These are phyloP conservation scores for Cladophialophora carrionii DNA, from an alignment of 2,329 filamentous ascomycete genomes.

Conservation along the genomic window DNA sequence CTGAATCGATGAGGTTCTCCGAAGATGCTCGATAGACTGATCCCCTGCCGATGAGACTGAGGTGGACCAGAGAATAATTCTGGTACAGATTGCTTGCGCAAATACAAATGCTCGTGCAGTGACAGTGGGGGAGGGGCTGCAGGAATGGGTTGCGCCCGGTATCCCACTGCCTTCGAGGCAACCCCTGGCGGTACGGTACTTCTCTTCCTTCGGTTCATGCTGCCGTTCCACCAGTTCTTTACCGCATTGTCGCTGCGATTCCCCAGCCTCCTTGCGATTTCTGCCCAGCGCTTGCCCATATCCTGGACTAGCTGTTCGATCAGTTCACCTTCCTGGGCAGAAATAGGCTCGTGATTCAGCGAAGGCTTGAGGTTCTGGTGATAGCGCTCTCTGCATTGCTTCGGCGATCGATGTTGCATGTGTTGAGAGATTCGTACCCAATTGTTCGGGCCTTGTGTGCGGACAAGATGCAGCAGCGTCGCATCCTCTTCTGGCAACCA, in stretches of 20 bases:
- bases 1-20: slow-evolving; percentile 10
- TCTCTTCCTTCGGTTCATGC: slow-evolving; percentile 69
- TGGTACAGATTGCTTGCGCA: neutral
- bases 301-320: slow-evolving; percentile 78
- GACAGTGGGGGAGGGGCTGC: slow-evolving; percentile 18
- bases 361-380: slow-evolving; percentile 87
- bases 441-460: slow-evolving; percentile 74
- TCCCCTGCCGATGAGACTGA: slow-evolving; percentile 13
- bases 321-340: slow-evolving; percentile 67
- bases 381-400: slow-evolving; percentile 92
- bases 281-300: slow-evolving; percentile 88
- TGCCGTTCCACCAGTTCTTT: slow-evolving; percentile 98
- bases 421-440: slow-evolving; percentile 84
- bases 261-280: slow-evolving; percentile 79
- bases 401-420: slow-evolving; percentile 78
- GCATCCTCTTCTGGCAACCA: slow-evolving; percentile 80
- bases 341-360: slow-evolving; percentile 74
- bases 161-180: slow-evolving; percentile 28
- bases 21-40: slow-evolving; percentile 6
- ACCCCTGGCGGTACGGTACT: slow-evolving; percentile 23
- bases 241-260: slow-evolving; percentile 93
- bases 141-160: slow-evolving; percentile 33
- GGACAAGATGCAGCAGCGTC: slow-evolving; percentile 70
- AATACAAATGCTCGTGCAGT: slow-evolving; percentile 11
- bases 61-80: slow-evolving; percentile 5